Evolutionary conservation across 768 basidiomycete genomes (phyloP).

Genomic region (Suillus alpinus): DNA sequence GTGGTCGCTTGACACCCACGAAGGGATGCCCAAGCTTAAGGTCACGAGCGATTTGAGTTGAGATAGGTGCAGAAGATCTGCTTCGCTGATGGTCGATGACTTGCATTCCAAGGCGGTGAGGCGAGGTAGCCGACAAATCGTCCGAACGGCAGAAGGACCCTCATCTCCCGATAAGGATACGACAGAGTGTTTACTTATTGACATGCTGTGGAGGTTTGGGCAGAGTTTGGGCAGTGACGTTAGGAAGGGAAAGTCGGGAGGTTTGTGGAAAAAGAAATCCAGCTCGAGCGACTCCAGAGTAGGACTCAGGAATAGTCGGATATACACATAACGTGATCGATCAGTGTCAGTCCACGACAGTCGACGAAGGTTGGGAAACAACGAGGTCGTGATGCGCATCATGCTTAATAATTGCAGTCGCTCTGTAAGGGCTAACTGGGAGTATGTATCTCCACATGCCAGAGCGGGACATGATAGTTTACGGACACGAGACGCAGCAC

Average conservation of each 20-base stretch:
- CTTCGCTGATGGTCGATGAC: neutral
- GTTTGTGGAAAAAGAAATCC: conserved; percentile 4
- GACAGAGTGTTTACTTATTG: conserved; percentile 3
- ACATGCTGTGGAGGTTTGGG: neutral
- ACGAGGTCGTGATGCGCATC: neutral
- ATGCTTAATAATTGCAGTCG: neutral
- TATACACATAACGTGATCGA: conserved; percentile 1
- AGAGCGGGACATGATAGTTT: neutral
- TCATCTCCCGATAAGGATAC: neutral
- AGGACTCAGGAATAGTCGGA: neutral
- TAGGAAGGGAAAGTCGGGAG: neutral
- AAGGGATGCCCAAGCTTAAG: conserved; percentile 1
- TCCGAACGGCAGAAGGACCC: neutral
- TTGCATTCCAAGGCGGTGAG: neutral
- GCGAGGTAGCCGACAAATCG: neutral
- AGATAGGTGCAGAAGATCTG: neutral
- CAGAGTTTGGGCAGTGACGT: neutral
- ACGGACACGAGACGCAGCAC: neutral
- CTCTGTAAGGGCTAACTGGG: neutral
- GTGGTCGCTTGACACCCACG: neutral
- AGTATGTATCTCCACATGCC: neutral
- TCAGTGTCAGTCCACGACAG: conserved; percentile 4
- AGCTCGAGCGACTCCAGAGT: neutral
- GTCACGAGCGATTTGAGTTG: neutral
- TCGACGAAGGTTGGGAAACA: neutral